Base-by-base conservation (phyloP, 2,329 filamentous ascomycete species). In the Domatiomyces globalis region DNA sequence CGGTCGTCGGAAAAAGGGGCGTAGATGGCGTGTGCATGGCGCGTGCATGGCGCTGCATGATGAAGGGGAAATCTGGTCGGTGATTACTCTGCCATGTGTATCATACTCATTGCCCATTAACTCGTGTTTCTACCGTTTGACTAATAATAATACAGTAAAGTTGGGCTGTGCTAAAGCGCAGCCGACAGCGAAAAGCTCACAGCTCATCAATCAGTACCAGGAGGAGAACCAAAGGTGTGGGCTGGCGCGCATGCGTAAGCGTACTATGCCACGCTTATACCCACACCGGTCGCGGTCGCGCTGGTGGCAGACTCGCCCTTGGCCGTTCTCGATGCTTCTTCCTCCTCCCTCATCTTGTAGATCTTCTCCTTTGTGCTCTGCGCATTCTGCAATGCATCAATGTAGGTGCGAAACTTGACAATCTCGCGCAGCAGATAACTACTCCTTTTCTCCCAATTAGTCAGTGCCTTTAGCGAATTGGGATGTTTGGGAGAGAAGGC, bases 361-460 rank as follows among this genome's bases (percentile, higher is more conserved):
- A 95, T 82, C 63, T 82, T 83, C 45, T 78, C 75, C 64, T 85
- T 88, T 50, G 80, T 75, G 29, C 65, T 69, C 60, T 85, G 79
- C 0, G 89, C 89, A 39, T 79, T 78, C 52, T 81, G 75, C 48
- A 98, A 71, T 33, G 81, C 83, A 66, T 96, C 92, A 59, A 95
- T 89, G 63, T 96, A 98, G 0, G 89, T 96, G 54, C 84, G 77
- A 70, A 95, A 96, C 68, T 96, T 96, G 67, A 96, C 88, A 66
- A 94, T 95, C 71, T 98, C 92, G 36, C 86, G 77, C 10, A 96
- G 75, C 43, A 98, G 71, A 65, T 96, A 95, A 27, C 86, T 83
- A 51, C 87, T 94, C 72, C 96, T 96, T 63, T 85, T 82, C 72
- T 98, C 89, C 90, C 92, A 98, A 67, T 98, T 98, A 18, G 83